Conservation (phyloP, 164 flowering plant species). For the Tetracentron sinense region DNA sequence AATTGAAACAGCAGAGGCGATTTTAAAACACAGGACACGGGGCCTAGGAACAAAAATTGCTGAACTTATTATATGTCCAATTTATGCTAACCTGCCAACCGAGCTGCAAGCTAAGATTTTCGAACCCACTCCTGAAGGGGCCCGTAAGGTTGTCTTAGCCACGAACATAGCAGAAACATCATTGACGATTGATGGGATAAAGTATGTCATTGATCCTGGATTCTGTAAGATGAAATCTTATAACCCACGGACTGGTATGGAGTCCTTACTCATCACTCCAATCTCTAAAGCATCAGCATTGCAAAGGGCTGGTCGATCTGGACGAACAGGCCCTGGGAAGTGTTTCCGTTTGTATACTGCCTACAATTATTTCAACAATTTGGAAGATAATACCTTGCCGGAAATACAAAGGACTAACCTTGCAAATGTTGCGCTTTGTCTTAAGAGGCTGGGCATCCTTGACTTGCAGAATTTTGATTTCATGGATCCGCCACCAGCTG, state of each 20-base stretch:
- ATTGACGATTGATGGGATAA: slow-evolving; percentile 89
- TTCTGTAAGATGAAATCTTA: slow-evolving; percentile 85
- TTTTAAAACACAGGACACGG: slow-evolving; percentile 76
- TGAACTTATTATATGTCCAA: slow-evolving; percentile 92
- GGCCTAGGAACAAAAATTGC: slow-evolving; percentile 90
- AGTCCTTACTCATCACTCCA: slow-evolving; percentile 73
- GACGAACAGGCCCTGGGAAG: slow-evolving; percentile 93
- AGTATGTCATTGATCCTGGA: slow-evolving; percentile 93
- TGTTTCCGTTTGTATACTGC: slow-evolving; percentile 87
- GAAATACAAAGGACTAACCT: slow-evolving; percentile 94
- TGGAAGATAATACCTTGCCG: slow-evolving; percentile 89
- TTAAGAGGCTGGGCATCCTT: slow-evolving; percentile 91
- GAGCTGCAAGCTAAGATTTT: slow-evolving; percentile 93
- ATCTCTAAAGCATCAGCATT: slow-evolving; percentile 93
- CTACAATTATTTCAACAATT: slow-evolving; percentile 61
- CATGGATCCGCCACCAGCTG: slow-evolving; percentile 96
- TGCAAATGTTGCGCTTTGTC: slow-evolving; percentile 83
- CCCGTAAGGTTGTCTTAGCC: slow-evolving; percentile 88
- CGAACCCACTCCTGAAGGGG: slow-evolving; percentile 96
- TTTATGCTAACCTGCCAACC: slow-evolving; percentile 95
- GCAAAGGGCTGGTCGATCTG: slow-evolving; percentile 93
- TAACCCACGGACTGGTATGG: slow-evolving; percentile 96
- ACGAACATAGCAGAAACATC: slow-evolving; percentile 96
- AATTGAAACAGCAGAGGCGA: slow-evolving; percentile 92
- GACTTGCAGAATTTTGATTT: slow-evolving; percentile 84